Conservation (phyloP, 345 rosid species). For the Nephelium lappaceum region DNA sequence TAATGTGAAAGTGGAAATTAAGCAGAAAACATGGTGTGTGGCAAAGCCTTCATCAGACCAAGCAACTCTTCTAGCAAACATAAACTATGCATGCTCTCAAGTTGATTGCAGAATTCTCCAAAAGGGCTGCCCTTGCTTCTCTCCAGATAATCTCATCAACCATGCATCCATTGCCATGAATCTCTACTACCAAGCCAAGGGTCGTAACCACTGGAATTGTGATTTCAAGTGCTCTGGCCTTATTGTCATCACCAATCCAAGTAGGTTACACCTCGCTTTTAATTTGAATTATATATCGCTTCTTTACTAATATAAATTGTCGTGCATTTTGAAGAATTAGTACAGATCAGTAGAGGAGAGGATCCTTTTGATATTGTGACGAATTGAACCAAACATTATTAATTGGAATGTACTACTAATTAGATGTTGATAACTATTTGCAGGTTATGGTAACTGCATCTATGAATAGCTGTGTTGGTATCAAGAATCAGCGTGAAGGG, state of each 20-base stretch:
- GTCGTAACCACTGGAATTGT: slow-evolving; percentile 68
- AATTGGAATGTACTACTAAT: too few relatives aligned
- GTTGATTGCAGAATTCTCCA: slow-evolving; percentile 53
- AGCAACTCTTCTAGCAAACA: slow-evolving; percentile 47
- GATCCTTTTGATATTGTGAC: too few relatives aligned
- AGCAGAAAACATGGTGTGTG: slow-evolving; percentile 70
- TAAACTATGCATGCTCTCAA: slow-evolving; percentile 62
- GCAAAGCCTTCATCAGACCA: slow-evolving; percentile 73
- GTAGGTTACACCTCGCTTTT: slow-evolving; percentile 31
- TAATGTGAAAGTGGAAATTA: not conserved
- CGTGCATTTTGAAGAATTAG: too few relatives aligned
- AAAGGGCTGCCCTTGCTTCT: slow-evolving; percentile 52
- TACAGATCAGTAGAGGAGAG: too few relatives aligned
- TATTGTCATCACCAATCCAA: slow-evolving; percentile 59
- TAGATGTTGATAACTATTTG: slow-evolving; percentile 14
- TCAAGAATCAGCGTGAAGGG: not conserved
- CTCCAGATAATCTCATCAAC: slow-evolving; percentile 54
- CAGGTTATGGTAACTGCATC: slow-evolving; percentile 58
- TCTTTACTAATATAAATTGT: too few relatives aligned
- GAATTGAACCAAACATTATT: too few relatives aligned
- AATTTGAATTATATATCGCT: not conserved
- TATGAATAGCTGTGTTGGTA: slow-evolving; percentile 31
- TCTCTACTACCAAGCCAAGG: slow-evolving; percentile 67
- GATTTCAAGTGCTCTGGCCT: slow-evolving; percentile 66
- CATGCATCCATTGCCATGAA: slow-evolving; percentile 78